These are phyloP conservation scores for Apiotrichum gamsii DNA, from an alignment of 1,284 basidiomycete genomes.

Conservation along the genomic window DNA sequence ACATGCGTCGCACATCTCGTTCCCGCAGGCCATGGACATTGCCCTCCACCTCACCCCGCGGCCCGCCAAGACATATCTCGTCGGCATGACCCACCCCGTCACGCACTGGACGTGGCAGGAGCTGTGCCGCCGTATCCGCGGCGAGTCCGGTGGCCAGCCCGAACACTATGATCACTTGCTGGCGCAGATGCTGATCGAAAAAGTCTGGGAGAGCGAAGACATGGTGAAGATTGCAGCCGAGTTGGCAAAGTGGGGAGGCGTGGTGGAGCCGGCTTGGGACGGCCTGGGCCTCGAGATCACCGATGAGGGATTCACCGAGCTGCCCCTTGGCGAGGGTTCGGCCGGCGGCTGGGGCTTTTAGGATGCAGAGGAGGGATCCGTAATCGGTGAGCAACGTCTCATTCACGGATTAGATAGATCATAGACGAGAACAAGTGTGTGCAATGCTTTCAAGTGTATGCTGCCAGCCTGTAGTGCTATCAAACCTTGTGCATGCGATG, in stretches of 20 bases:
- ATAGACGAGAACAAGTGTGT: no score
- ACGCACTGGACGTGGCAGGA: slow-evolving; percentile 46
- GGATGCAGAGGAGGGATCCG: no score
- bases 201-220: slow-evolving; percentile 11
- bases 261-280: slow-evolving; percentile 39
- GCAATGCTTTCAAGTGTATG: no score
- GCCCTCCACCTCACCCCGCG: slow-evolving; percentile 32
- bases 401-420: no score
- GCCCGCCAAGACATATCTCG: slow-evolving; percentile 32
- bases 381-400: no score
- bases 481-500: no score
- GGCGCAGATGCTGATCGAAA: slow-evolving; percentile 9
- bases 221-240: slow-evolving; percentile 7
- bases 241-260: slow-evolving; percentile 16
- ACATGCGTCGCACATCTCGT: slow-evolving; percentile 43
- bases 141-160: slow-evolving; percentile 3
- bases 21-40: slow-evolving; percentile 37
- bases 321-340: slow-evolving; percentile 9
- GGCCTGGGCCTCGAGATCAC: slow-evolving; percentile 31
- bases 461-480: no score
- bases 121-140: slow-evolving; percentile 27
- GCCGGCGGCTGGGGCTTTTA: slow-evolving; percentile 11
- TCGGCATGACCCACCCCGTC: slow-evolving; percentile 45
- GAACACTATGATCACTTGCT: slow-evolving; percentile 8
- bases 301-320: slow-evolving; percentile 2